These are phyloP conservation scores for Talaromyces albobiverticillius DNA, from an alignment of 2,329 filamentous ascomycete species.

Conservation along the genomic window DNA sequence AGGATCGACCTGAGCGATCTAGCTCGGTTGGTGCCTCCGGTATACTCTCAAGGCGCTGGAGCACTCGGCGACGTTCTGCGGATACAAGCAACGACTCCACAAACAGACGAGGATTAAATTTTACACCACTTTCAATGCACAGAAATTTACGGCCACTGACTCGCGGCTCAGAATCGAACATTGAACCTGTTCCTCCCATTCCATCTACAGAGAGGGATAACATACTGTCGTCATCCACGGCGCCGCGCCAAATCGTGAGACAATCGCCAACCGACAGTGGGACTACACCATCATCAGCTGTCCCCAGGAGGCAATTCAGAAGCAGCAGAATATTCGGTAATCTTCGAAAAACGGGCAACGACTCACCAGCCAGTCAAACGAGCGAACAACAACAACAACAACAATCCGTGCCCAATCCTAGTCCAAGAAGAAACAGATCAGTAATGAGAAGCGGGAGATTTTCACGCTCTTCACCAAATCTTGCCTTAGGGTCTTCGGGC, in stretches of 20 bases:
- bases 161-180: not conserved
- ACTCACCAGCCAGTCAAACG: not conserved
- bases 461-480: constrained; percentile 13
- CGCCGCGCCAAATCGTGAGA: not conserved
- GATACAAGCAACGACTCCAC: not conserved
- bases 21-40: not conserved
- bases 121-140: constrained; percentile 9
- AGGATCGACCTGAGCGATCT: not conserved
- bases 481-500: constrained; percentile 1
- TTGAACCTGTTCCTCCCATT: not conserved
- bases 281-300: not conserved
- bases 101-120: not conserved
- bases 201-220: not conserved
- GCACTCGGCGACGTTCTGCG: constrained; percentile 9
- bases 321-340: constrained; percentile 10
- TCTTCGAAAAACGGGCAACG: constrained; percentile 11
- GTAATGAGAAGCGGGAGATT: constrained; percentile 11
- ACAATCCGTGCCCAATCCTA: not conserved
- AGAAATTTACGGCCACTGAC: not conserved
- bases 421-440: constrained; percentile 1
- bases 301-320: not conserved
- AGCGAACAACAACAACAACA: constrained; percentile 1
- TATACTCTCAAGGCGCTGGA: constrained; percentile 13
- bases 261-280: not conserved
- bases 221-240: not conserved